Evolutionary conservation across 2,329 filamentous ascomycete species (phyloP).

Genomic region (Rutstroemia sp.): DNA sequence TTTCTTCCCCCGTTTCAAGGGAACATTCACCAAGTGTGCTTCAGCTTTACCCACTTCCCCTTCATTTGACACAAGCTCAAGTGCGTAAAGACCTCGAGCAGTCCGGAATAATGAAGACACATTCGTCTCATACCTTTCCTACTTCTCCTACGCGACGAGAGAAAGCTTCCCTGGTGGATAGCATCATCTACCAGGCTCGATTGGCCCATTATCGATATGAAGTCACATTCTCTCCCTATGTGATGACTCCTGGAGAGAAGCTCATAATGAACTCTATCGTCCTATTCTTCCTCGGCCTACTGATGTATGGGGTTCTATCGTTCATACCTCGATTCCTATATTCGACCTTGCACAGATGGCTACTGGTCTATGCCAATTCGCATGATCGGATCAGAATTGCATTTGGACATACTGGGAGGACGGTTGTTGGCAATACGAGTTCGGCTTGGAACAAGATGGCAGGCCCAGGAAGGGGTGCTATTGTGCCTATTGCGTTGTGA

Average conservation of each 20-base stretch:
- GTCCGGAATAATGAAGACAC: background rate
- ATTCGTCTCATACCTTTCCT: background rate
- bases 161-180: background rate
- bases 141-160: background rate
- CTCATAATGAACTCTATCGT: slow-evolving; percentile 35
- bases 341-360: background rate
- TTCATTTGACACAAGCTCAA: background rate
- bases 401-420: background rate
- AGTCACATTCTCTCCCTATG: slow-evolving; percentile 37
- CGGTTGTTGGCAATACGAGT: background rate
- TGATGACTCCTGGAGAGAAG: slow-evolving; percentile 37
- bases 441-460: background rate
- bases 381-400: slow-evolving; percentile 1
- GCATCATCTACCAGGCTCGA: slow-evolving; percentile 1
- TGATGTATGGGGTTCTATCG: slow-evolving; percentile 5
- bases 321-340: slow-evolving; percentile 7
- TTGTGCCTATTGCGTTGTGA: background rate
- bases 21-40: background rate
- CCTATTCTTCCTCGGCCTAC: slow-evolving; percentile 15
- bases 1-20: background rate
- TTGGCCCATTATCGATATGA: slow-evolving; percentile 35
- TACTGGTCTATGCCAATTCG: slow-evolving; percentile 7
- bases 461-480: background rate
- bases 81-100: background rate
- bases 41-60: background rate